Evolutionary conservation across 164 flowering plant species (phyloP).

Genomic region (Euptelea pleiosperma): DNA sequence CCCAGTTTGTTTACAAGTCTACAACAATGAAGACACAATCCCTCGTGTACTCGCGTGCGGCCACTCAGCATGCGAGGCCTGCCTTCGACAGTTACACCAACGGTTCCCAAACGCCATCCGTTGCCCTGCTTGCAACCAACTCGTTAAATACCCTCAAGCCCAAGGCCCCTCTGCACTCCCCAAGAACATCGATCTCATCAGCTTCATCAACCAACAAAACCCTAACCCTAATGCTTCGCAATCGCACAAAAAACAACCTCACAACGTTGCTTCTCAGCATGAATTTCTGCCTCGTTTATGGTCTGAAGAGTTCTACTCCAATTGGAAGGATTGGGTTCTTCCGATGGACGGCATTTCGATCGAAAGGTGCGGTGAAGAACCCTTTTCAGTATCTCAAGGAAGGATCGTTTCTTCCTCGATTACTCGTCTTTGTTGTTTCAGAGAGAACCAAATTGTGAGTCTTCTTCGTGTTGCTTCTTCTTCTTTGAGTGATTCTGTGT

Average conservation of each 20-base stretch:
- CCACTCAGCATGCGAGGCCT: conserved; percentile 72
- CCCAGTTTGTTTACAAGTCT: conserved; percentile 76
- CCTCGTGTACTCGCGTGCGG: conserved; percentile 96
- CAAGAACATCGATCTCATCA: conserved; percentile 91
- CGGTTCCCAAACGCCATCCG: conserved; percentile 54
- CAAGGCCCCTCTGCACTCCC: conserved; percentile 73
- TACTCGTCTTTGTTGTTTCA: conserved; percentile 9
- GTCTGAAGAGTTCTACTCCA: conserved; percentile 50
- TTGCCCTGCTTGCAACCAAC: conserved; percentile 82
- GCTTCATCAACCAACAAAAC: conserved; percentile 30
- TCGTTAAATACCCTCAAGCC: conserved; percentile 47
- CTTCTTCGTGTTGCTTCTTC: conserved; percentile 36
- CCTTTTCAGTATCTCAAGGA: conserved; percentile 15
- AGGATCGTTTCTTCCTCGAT: conserved; percentile 4
- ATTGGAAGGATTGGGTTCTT: conserved; percentile 67
- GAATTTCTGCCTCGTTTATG: conserved; percentile 37
- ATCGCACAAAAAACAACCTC: neutral
- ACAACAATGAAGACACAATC: conserved; percentile 38
- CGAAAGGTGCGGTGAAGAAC: conserved; percentile 9
- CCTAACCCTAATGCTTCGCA: conserved; percentile 17
- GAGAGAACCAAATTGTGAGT: conserved; percentile 37
- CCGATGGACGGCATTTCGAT: conserved; percentile 38
- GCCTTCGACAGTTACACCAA: conserved; percentile 56
- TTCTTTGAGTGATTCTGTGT: conserved; percentile 19
- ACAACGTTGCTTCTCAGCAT: neutral